Base-by-base conservation (phyloP, 169 alveolate species). In the Plasmodium sp. region DNA sequence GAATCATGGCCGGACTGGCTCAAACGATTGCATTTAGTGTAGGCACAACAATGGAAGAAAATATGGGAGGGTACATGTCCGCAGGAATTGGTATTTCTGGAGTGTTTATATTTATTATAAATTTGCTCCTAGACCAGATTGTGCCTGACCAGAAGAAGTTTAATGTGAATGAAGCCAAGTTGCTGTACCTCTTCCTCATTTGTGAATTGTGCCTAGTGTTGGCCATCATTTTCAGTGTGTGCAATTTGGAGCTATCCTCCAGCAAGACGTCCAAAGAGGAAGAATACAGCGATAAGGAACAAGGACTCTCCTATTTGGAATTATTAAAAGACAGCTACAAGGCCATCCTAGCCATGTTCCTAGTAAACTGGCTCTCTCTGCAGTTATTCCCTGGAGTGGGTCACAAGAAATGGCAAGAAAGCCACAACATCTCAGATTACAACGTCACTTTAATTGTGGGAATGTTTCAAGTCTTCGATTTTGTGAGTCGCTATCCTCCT, bases 401-500 rank as follows among this genome's bases (percentile, higher is more conserved):
- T 3, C 94, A 79, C 34, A 81, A 81, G 39, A 81, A 79, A 80
- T 90, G 94, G 94, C 83, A 58, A 81, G 31, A 80, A n/a, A 58
- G 84, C 14, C 94, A 81, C 54, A 54, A 48, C 18, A 79, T 79
- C 9, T 18, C 88, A 22, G 91, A 81, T 80, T 27, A 80, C 54
- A 4, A 90, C 43, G 94, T 90, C 16, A 90, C 94, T 4, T 43
- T 90, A 36, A 62, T 90, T 56, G 88, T 90, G 39, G 94, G 94
- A 12, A 90, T 90, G 94, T 90, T 90, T 90, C 94, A 90, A 71
- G 84, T 90, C n/a, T 90, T 90, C 82, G 94, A 90, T 90, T 79
- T 90, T 90, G 22, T 90, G 3, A 90, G 94, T 81, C 67, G 94
- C 62, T 90, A 90, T 43, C 91, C 91, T 12, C 94, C 94, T 7